These are phyloP conservation scores for Globisporangium perplexum DNA, from an alignment of 352 stramenopile genomes.

Conservation along the genomic window DNA sequence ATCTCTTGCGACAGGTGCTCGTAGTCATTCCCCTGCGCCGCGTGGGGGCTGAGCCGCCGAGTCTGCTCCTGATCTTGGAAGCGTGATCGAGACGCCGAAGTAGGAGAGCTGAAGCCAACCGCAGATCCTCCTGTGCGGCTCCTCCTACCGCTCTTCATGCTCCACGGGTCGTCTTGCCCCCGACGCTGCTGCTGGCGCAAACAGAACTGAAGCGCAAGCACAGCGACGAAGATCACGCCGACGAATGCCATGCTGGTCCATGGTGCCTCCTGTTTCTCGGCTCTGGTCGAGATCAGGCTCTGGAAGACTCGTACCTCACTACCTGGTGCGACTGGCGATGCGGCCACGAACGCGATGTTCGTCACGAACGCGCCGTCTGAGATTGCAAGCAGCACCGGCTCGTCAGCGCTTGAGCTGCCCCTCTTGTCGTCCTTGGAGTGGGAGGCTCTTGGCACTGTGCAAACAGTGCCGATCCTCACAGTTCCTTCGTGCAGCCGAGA, in stretches of 20 bases:
- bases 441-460: not conserved
- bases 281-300: slow-evolving; percentile 21
- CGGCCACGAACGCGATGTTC: slow-evolving; percentile 13
- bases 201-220: slow-evolving; percentile 26
- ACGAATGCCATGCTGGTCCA: slow-evolving; percentile 23
- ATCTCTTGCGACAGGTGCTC: slow-evolving; percentile 6
- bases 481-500: not conserved
- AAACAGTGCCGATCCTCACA: slow-evolving; percentile 3
- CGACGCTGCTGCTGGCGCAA: slow-evolving; percentile 15
- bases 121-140: not conserved
- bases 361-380: slow-evolving; percentile 24
- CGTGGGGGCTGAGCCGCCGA: not conserved
- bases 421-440: not conserved
- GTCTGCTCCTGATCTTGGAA: not conserved
- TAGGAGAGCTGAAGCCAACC: not conserved
- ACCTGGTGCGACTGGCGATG: not conserved
- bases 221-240: slow-evolving; percentile 12
- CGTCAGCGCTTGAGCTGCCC: not conserved
- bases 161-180: not conserved
- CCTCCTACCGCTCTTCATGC: not conserved
- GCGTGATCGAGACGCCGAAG: not conserved
- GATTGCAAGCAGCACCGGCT: slow-evolving; percentile 8
- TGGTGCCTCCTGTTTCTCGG: slow-evolving; percentile 14
- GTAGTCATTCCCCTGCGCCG: not conserved
- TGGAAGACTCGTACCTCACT: slow-evolving; percentile 24